Evolutionary conservation across 2,329 filamentous ascomycete species (phyloP).

Genomic region (Nemania sp.): DNA sequence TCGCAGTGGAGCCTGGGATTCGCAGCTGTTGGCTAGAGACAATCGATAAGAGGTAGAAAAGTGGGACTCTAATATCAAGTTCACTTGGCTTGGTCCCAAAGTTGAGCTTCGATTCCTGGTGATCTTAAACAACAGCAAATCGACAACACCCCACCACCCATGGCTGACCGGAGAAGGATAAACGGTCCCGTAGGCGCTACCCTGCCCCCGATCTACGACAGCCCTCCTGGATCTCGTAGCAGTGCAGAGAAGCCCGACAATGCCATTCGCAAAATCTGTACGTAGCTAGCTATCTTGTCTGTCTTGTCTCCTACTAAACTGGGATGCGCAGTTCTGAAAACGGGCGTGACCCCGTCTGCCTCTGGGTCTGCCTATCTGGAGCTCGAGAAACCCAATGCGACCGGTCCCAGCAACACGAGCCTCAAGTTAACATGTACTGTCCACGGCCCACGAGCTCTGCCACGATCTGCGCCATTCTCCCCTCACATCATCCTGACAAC

Average conservation of each 20-base stretch:
- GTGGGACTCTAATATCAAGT: neutral
- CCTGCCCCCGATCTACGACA: conserved; percentile 71
- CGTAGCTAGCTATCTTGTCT: conserved; percentile 42
- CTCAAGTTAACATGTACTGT: conserved; percentile 93
- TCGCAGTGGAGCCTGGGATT: conserved; percentile 14
- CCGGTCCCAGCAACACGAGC: conserved; percentile 59
- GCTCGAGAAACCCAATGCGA: conserved; percentile 55
- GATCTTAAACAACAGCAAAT: neutral
- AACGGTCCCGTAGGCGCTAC: conserved; percentile 86
- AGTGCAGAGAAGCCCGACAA: conserved; percentile 61
- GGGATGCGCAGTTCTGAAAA: conserved; percentile 70
- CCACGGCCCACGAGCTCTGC: conserved; percentile 88
- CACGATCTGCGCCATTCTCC: conserved; percentile 87
- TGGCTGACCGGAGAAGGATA: conserved; percentile 86
- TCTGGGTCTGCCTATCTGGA: conserved; percentile 91
- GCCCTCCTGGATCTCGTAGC: conserved; percentile 41
- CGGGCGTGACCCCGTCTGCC: conserved; percentile 88
- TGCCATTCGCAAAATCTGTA: conserved; percentile 85
- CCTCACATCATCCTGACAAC: conserved; percentile 90
- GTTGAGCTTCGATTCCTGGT: neutral
- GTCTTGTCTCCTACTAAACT: conserved; percentile 11
- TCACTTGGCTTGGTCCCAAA: conserved; percentile 3
- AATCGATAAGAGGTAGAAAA: conserved; percentile 24
- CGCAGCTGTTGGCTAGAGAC: conserved; percentile 10
- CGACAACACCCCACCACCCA: conserved; percentile 39